Evolutionary conservation across 1,284 basidiomycete species (phyloP).

Genomic region (Wallemia ichthyophaga): DNA sequence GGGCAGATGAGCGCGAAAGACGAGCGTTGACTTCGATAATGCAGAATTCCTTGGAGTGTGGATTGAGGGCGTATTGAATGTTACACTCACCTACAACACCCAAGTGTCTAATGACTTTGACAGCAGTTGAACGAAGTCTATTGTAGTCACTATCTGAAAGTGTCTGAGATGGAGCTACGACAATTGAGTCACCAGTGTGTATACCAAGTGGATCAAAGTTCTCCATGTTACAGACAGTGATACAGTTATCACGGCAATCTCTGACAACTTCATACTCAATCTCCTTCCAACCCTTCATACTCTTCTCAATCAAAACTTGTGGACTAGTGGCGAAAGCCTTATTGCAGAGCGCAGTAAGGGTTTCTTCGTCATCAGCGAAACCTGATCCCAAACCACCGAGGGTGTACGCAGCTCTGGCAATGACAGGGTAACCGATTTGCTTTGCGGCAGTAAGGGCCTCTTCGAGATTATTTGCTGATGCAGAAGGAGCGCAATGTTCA

Average conservation of each 20-base stretch:
- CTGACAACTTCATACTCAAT: conserved; percentile 99
- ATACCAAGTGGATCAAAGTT: conserved; percentile 97
- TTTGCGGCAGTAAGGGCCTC: conserved; percentile 62
- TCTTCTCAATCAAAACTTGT: conserved; percentile 89
- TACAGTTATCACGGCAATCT: conserved; percentile 88
- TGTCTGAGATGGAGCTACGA: conserved; percentile 89
- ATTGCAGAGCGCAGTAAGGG: conserved; percentile 56
- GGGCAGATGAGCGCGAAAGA: conserved; percentile 83
- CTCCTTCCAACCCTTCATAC: conserved; percentile 99
- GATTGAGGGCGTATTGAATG: conserved; percentile 94
- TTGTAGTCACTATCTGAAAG: conserved; percentile 94
- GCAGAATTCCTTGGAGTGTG: conserved; percentile 79
- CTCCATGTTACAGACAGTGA: conserved; percentile 99
- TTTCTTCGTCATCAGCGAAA: conserved; percentile 66
- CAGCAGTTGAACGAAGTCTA: conserved; percentile 90
- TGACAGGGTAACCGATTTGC: conserved; percentile 81
- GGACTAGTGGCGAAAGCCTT: conserved; percentile 92
- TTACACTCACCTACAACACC: conserved; percentile 97
- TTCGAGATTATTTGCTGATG: conserved; percentile 43
- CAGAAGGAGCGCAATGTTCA: conserved; percentile 71
- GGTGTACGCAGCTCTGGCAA: conserved; percentile 84
- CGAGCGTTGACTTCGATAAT: conserved; percentile 99
- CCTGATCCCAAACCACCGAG: conserved; percentile 83
- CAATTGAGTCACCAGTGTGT: conserved; percentile 97
- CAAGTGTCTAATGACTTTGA: conserved; percentile 90